Evolutionary conservation across 2,329 filamentous ascomycete species (phyloP), one percentile per base, ranked within the genome.

Genomic region (Cladosporium oxysporum): DNA sequence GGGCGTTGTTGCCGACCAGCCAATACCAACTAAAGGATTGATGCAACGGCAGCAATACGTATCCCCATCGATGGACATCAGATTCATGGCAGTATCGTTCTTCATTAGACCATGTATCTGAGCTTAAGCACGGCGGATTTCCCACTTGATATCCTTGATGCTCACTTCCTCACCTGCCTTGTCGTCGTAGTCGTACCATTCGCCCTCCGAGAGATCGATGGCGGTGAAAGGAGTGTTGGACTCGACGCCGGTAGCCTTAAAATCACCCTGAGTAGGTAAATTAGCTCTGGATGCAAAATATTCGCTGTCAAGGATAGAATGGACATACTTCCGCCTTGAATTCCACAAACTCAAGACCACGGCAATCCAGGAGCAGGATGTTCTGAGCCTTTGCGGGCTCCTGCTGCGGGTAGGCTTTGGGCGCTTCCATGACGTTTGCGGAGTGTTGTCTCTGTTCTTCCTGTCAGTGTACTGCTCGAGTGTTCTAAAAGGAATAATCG

Each of bases 161-260:
- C 91, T 95, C 57, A 97, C 93, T 78, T 98, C 93, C 59, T 96
- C 92, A 0, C 90, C 85, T 0, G 91, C 86, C 82, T 98, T 97
- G 80, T 98, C 93, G 72, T 98, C 93, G 60, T 98, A 99, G 73
- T 98, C 94, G 78, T 91, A 99, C 95, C 95, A 99, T 73, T 99
- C 95, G 29, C 91, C 94, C 31, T 99, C 95, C 0, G 83, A 83
- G 64, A 99, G 80, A 71, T 98, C 93, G 63, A 98, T 91, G 5
- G 81, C 87, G 0, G 87, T 84, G 75, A 99, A 99, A 73, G 92
- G 91, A 49, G 91, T 95, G 11, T 84, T 85, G 0, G 92, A 93
- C 21, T 97, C 93, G 18, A 85, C 67, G 3, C 93, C 95, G 57
- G 91, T 92, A 0, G 90, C 93, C 65, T 94, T 83, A 91, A 93